These are phyloP conservation scores for Pestalotiopsis sp. DNA, from an alignment of 2,329 filamentous ascomycete genomes.

Conservation along the genomic window DNA sequence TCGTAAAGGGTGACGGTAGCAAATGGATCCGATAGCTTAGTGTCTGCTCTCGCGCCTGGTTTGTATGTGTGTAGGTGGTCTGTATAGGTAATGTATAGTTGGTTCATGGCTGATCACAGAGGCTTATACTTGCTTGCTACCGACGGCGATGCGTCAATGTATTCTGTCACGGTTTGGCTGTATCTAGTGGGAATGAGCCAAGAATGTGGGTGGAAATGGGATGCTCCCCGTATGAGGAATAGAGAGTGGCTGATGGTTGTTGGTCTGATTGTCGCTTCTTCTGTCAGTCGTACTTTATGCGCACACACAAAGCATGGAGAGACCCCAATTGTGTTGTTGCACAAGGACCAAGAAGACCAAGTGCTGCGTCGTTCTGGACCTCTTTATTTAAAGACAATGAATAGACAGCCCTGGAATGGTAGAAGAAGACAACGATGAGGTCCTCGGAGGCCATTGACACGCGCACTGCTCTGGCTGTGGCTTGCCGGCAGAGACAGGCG, in stretches of 20 bases:
- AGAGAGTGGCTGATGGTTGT: neutral
- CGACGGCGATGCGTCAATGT: neutral
- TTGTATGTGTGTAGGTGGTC: neutral
- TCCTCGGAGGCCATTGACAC: no score
- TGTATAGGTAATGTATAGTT: neutral
- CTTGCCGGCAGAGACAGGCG: neutral
- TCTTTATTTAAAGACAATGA: neutral
- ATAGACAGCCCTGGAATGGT: neutral
- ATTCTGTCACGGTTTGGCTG: neutral
- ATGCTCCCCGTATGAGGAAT: neutral
- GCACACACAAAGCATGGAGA: neutral
- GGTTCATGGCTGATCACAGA: neutral
- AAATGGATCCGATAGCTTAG: neutral
- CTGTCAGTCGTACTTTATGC: neutral
- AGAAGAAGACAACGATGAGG: neutral
- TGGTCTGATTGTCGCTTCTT: neutral
- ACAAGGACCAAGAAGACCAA: neutral
- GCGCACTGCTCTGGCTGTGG: neutral
- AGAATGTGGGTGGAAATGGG: neutral
- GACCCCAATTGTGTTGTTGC: neutral
- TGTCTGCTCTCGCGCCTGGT: neutral
- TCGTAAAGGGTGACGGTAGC: neutral
- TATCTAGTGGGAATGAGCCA: neutral
- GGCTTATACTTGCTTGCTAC: neutral
- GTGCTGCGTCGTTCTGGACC: neutral